Evolutionary conservation across 306 rosid genomes (phyloP), one percentile per base, ranked within the genome.

Genomic region (Crotalaria pallida): DNA sequence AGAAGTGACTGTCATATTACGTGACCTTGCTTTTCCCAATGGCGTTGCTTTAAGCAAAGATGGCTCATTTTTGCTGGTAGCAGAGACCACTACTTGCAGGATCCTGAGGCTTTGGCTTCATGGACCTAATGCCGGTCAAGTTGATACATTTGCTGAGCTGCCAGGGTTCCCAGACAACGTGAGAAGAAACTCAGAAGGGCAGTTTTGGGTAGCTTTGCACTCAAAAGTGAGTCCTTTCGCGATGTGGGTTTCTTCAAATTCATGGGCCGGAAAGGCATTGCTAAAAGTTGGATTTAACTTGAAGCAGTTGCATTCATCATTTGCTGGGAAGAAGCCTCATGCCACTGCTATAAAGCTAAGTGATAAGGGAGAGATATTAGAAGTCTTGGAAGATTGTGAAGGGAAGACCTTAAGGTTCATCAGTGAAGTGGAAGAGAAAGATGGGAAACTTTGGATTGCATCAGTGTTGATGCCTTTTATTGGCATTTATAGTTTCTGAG

Each of bases 141-240:
- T 70, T 0, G 92, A 90, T 16, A 80, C 84, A 51, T 91, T 94
- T 0, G 84, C 88, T 0, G 81, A 63, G 80, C 80, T 94, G 43
- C 96, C 89, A 0, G 98, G 96, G 34, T 88, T 81, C 74, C 98
- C 98, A 0, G 97, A 94, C 76, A 94, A 94, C 8, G 8, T 90
- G 3, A 80, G 98, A 62, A 89, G 90, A 62, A 90, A 87, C 58
- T 56, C 87, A 0, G 83, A 83, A 34, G 98, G 96, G 6, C 87
- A 88, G 45, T 90, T 88, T 17, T 94, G 98, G 98, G 91, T 90
- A 4, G 98, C 96, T 44, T 71, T 94, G 57, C 97, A 94, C 69
- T 66, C 88, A 2, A 94, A 94, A 71, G 83, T 21, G 26, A 89
- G 79, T 6, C 75, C 78, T 43, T 33, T 94, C 0, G 62, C 81